Base-by-base conservation (phyloP, 495 filamentous ascomycete species). In the Aspergillus leporis region DNA sequence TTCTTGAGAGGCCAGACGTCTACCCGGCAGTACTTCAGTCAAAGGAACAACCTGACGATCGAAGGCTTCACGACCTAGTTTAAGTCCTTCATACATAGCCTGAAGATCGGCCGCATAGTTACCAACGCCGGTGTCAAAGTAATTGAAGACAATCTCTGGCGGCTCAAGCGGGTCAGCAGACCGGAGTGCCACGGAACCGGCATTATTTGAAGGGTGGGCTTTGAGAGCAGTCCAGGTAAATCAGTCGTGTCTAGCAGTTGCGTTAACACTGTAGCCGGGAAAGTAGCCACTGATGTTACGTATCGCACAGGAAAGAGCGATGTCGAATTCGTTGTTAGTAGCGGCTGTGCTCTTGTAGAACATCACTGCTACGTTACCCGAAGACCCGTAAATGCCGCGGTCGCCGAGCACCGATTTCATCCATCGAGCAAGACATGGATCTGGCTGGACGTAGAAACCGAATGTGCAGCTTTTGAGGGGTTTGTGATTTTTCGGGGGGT, bases 141-240 rank as follows among this genome's bases (percentile, higher is more conserved):
- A 85, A 49, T 80, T 77, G 65, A 86, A 81, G 56, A 80, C 78
- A 51, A 85, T 84, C 12, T 79, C 71, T 2, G 83, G 83, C 56
- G 70, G 70, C 56, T 85, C 80, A 34, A 74, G 79, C 6, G 83
- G 83, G 55, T 85, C 77, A 0, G 72, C 69, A 0, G 81, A 83
- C 22, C 62, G 60, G 1, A 86, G 74, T 0, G 58, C 70, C 0
- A 86, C 83, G 12, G 74, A 73, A 6, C 83, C 83, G 4, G 80
- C 74, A 32, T 76, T 80, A 28, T 80, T 82, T 21, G 77, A 77
- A 7, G 82, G 77, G 47, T 79, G 78, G 40, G 79, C 74, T 62
- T 86, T 85, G 4, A 87, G 72, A 2, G 80, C 61, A 0, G 75
- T 69, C 82, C 82, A 86, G 14, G 74, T 66, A 55, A 71, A 74